Evolutionary conservation across 2,329 filamentous ascomycete genomes (phyloP), one percentile per base, ranked within the genome.

Genomic region (Penicillium sp.): DNA sequence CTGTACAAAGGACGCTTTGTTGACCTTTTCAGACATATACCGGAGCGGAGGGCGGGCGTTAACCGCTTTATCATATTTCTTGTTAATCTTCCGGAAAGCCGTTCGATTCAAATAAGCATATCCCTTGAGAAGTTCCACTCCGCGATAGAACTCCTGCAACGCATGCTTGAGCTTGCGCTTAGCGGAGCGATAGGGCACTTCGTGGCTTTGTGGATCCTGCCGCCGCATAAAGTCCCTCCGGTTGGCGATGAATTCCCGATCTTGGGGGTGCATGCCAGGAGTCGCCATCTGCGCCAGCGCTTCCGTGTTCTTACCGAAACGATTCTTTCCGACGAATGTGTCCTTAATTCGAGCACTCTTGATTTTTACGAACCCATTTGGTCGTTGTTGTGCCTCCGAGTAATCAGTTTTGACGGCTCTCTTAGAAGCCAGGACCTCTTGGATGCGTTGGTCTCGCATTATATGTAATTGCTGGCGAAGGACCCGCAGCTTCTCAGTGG

Each of bases 11-110:
- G 90, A 91, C 1, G 92, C 84, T 60, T 88, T 87, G 76, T 90
- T 93, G 65, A 99, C 91, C 69, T 93, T 93, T 64, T 97, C 92
- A 31, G 87, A 88, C 84, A 97, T 89, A 73, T 93, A 97, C 28
- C 88, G 84, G 68, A 89, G 83, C 0, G 88, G 83, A 0, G 90
- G 90, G 11, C 88, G 84, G 38, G 91, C 88, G 64, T 91, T 85
- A 54, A 91, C 85, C 2, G 88, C 85, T 76, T 97, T 99, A 80
- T 97, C 92, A 71, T 95, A 97, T 75, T 99, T 99, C 74, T 99
- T 99, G 76, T 96, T 97, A 69, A 99, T 91, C 73, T 99, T 99
- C 31, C 92, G 87, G 69, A 97, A 97, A 0, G 91, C 94, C 0
- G 91, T 96, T 46, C 91, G 84, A 72, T 99, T 99, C 14, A 97